Conservation (phyloP, 495 filamentous ascomycete species). For the Aspergillus homomorphus region DNA sequence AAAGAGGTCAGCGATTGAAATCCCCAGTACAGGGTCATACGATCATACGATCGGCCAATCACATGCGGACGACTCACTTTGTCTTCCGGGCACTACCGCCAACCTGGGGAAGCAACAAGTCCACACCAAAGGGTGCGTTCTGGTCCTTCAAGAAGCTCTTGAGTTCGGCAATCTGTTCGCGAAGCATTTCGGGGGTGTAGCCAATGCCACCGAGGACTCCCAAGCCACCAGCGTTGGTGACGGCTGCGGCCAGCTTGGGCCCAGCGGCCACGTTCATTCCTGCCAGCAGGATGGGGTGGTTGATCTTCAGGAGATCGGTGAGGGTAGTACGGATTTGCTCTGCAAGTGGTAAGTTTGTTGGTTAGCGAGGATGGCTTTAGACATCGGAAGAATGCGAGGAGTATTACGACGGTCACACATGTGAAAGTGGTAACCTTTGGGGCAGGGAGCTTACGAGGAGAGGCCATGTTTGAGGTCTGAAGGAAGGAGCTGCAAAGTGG, state of each 20-base stretch:
- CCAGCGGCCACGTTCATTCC: constrained; percentile 99
- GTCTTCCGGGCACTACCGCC: constrained; percentile 92
- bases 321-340: constrained; percentile 83
- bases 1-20: constrained; percentile 21
- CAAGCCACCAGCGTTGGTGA: constrained; percentile 94
- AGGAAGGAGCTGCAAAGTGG: constrained; percentile 7
- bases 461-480: constrained; percentile 56
- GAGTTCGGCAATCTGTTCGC: constrained; percentile 89
- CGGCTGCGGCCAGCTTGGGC: constrained; percentile 92
- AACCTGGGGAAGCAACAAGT: constrained; percentile 90
- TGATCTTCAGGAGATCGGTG: constrained; percentile 95
- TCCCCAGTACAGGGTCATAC: neutral
- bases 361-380: neutral
- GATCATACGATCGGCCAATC: neutral
- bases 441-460: constrained; percentile 63
- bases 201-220: constrained; percentile 96
- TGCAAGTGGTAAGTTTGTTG: constrained; percentile 32
- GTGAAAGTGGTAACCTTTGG: constrained; percentile 14
- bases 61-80: constrained; percentile 57
- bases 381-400: neutral
- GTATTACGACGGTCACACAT: constrained; percentile 14
- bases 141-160: constrained; percentile 88
- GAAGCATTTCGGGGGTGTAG: constrained; percentile 96
- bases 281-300: constrained; percentile 91
- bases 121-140: constrained; percentile 97